Conservation (phyloP, 2,329 filamentous ascomycete species). For the Hypoxylon sp. region DNA sequence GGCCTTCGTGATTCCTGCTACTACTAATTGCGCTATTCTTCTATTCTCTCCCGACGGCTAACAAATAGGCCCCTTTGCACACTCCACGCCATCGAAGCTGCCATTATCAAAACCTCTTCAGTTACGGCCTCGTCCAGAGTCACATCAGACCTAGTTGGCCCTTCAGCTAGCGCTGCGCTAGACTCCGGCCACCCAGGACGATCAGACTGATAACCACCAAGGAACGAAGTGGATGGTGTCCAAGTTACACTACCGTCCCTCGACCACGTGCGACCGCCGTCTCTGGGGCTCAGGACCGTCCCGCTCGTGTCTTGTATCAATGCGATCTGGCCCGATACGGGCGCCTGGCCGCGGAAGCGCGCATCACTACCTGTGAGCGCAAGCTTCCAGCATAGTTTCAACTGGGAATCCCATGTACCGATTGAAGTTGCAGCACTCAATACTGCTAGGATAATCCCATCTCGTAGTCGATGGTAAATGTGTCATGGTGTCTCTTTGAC, state of each 20-base stretch:
- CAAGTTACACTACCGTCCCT: conserved; percentile 50
- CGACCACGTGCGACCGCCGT: conserved; percentile 51
- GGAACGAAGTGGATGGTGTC: conserved; percentile 44
- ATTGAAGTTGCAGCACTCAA: background rate
- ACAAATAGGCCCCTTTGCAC: conserved; percentile 46
- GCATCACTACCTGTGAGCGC: conserved; percentile 45
- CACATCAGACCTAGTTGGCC: conserved; percentile 52
- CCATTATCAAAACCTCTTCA: conserved; percentile 51
- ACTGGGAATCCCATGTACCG: background rate
- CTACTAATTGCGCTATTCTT: conserved; percentile 44
- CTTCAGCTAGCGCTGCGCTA: conserved; percentile 50
- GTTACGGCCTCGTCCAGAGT: conserved; percentile 48
- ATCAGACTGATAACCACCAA: conserved; percentile 52
- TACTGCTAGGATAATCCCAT: background rate
- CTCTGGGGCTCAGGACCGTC: conserved; percentile 50
- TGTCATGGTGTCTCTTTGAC: conserved; percentile 17
- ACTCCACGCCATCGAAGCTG: conserved; percentile 52
- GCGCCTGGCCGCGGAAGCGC: conserved; percentile 51
- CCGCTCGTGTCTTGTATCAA: conserved; percentile 52
- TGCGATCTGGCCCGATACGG: conserved; percentile 50
- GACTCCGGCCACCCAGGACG: conserved; percentile 48
- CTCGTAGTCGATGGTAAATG: conserved; percentile 9
- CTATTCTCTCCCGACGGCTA: conserved; percentile 52
- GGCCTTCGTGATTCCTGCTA: conserved; percentile 1
- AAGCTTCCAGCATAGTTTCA: conserved; percentile 44